A percentile compares a stretch with the other conserved stretches of the same genome.
These are phyloP conservation scores for Trichoderma oligosporum DNA, from an alignment of 2,329 filamentous ascomycete species.

Conservation along the genomic window DNA sequence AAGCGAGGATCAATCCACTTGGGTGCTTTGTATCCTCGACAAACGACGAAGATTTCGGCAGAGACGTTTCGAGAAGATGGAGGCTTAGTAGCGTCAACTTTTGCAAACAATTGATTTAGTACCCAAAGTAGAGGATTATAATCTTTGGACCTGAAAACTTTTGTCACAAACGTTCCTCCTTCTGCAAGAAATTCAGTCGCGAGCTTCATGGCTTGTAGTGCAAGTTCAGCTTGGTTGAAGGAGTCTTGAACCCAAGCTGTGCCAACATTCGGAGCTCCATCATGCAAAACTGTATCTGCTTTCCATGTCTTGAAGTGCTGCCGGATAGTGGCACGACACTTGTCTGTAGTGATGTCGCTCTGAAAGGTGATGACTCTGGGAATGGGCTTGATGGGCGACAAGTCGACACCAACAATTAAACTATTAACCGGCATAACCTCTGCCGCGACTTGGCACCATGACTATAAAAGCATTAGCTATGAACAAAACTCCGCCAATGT, in stretches of 20 bases:
- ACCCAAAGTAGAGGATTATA: constrained; percentile 97
- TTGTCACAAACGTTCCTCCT: constrained; percentile 92
- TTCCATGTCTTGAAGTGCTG: constrained; percentile 94
- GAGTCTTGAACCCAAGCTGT: constrained; percentile 98
- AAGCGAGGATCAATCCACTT: constrained; percentile 91
- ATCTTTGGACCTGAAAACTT: constrained; percentile 95
- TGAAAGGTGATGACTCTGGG: constrained; percentile 93
- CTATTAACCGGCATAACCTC: constrained; percentile 90
- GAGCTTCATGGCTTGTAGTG: constrained; percentile 83
- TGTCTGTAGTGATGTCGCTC: constrained; percentile 96
- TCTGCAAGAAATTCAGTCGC: constrained; percentile 89
- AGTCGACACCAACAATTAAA: constrained; percentile 90
- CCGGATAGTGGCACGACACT: constrained; percentile 85
- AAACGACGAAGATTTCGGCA: constrained; percentile 98
- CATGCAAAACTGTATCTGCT: constrained; percentile 90
- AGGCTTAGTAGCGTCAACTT: constrained; percentile 96
- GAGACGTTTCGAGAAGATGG: constrained; percentile 94
- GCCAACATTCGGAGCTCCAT: constrained; percentile 96
- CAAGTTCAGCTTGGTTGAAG: constrained; percentile 93
- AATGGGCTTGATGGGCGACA: constrained; percentile 93
- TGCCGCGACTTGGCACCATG: constrained; percentile 94
- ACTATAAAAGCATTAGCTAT: constrained; percentile 44
- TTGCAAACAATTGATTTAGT: constrained; percentile 91
- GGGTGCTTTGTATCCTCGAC: constrained; percentile 89
- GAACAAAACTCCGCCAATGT: background rate